These are phyloP conservation scores for Nematocida ironsii DNA, from an alignment of 371 early-diverging fungal genomes.

Conservation along the genomic window DNA sequence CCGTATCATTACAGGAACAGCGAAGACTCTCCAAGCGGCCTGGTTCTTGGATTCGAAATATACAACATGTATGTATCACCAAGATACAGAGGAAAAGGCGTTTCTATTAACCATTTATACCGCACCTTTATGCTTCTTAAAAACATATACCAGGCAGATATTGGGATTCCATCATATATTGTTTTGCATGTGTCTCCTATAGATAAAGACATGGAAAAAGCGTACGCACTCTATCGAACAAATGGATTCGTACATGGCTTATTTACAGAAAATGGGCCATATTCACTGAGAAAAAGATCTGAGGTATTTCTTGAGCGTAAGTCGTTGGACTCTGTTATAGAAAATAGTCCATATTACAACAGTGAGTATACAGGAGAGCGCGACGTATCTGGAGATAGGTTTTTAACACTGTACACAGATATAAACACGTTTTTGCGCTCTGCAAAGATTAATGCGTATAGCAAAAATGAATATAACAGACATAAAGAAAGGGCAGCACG, in stretches of 20 bases:
- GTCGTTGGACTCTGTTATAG: conserved; percentile 6
- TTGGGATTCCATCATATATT: not conserved
- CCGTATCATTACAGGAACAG: conserved; percentile 30
- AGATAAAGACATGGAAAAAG: conserved; percentile 34
- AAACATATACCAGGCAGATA: conserved; percentile 13
- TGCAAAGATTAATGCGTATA: conserved; percentile 29
- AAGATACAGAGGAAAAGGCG: conserved; percentile 20
- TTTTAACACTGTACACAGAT: conserved; percentile 14
- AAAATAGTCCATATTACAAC: not conserved
- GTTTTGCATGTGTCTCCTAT: conserved; percentile 45
- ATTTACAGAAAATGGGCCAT: conserved; percentile 20
- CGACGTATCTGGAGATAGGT: not conserved
- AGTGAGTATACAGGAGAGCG: conserved; percentile 1
- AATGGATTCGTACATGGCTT: conserved; percentile 35
- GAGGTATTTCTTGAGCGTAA: not conserved
- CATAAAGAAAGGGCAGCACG: conserved; percentile 1
- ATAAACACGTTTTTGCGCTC: conserved; percentile 6
- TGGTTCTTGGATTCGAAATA: conserved; percentile 37
- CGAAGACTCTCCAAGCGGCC: not conserved
- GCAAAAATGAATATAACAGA: conserved; percentile 8
- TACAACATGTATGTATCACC: conserved; percentile 47
- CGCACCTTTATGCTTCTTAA: conserved; percentile 20
- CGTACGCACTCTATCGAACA: conserved; percentile 47
- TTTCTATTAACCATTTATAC: conserved; percentile 34
- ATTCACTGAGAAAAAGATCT: conserved; percentile 8